Base-by-base conservation (phyloP, 208 protist species). In the Tritrichomonas foetus region DNA sequence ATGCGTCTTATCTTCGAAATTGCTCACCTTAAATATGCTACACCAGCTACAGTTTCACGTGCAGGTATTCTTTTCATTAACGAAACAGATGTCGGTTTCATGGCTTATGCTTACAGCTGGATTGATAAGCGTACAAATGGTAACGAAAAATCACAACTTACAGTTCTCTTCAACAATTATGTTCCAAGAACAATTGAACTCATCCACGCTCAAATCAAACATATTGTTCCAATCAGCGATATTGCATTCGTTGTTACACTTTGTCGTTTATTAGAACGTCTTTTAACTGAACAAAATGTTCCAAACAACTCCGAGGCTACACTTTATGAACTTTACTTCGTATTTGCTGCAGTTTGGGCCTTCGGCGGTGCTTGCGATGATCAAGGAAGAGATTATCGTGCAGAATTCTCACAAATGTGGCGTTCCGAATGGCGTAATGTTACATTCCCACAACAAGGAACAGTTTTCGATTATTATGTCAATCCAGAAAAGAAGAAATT, bases 1-100 rank as follows among this genome's bases (percentile, higher is more conserved):
- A 99, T 99, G 98, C 96, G 98, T 64, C 97, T 99, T 96, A 97
- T 99, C 82, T 99, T 99, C 95, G 98, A 99, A 95, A 97, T 99
- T 75, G 98, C 97, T 36, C 97, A 99, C 93, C 95, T 99, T 53
- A 96, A 96, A 93, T 98, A 99, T 95, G 98, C 98, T 27, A 98
- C 98, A 50, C 53, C 53, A 5, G 53, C 53, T 16, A 61, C 53
- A 16, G 53, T 61, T 61, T 61, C 53, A 16, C 5, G 98, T 49
- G 98, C 98, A 80, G 98, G 98, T 97, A 98, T 99, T 94, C 97
- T 99, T 82, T 99, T 98, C 96, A 98, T 99, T 94, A 99, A 99
- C 96, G 98, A 98, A 94, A 97, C 95, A 61, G 98, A 99, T 94
- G 96, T 99, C 69, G 98, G 98, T 69, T 99, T 98, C 97, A 96